phyloP scores from a whole-genome alignment of 2,329 filamentous ascomycete genomes.

The Pseudogymnoascus sp. region DNA sequence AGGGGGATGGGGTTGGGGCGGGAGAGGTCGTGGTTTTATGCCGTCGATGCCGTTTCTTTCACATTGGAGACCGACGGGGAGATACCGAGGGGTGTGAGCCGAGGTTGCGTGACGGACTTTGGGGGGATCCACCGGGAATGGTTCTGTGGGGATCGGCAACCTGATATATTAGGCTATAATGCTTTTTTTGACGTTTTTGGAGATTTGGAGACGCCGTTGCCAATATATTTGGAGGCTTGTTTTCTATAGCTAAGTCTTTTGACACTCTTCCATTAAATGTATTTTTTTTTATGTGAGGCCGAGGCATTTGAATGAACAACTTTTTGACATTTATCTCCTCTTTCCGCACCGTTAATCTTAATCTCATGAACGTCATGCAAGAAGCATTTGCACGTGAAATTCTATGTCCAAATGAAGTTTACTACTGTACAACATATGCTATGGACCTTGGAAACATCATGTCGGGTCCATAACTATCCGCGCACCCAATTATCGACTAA shows the following conservation, averaged over 20 bases:
- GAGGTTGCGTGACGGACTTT: conserved; percentile 5
- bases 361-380: not conserved
- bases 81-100: conserved; percentile 8
- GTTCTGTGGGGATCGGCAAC: not conserved
- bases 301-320: not conserved
- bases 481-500: not conserved
- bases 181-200: not conserved
- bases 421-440: conserved; percentile 4
- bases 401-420: not conserved
- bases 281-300: not conserved
- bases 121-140: not conserved
- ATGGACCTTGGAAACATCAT: not conserved
- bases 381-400: conserved; percentile 4
- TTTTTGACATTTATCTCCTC: not conserved
- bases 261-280: not conserved
- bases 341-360: not conserved
- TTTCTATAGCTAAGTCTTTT: not conserved
- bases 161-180: not conserved
- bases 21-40: conserved; percentile 10
- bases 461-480: not conserved
- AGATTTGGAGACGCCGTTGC: conserved; percentile 1
- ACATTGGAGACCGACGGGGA: not conserved
- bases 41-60: not conserved
- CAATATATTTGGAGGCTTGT: not conserved
- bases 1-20: not conserved